Conservation (phyloP, 257 asterid genomes). For the Sherardia arvensis region DNA sequence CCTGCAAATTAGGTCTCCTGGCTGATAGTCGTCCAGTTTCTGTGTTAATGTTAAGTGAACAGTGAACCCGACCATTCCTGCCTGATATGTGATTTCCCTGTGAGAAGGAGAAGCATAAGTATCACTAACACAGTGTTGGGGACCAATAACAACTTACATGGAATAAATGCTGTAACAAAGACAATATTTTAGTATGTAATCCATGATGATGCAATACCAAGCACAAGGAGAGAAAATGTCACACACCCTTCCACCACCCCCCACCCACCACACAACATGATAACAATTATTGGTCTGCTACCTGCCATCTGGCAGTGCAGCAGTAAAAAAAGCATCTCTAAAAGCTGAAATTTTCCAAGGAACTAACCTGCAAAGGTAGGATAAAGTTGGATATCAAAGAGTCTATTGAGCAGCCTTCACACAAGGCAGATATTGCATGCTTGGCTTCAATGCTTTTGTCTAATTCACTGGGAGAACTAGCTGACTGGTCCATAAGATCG, state of each 20-base stretch:
- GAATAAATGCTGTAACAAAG: background rate
- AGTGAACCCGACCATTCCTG: constrained; percentile 77
- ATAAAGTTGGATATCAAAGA: constrained; percentile 92
- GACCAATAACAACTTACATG: background rate
- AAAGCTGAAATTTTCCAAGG: constrained; percentile 8
- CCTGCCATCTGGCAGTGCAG: background rate
- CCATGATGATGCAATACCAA: background rate
- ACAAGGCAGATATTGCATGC: constrained; percentile 89
- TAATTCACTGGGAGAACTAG: constrained; percentile 54
- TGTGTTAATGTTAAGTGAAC: constrained; percentile 93
- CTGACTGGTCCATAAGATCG: constrained; percentile 39
- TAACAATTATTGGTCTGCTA: background rate
- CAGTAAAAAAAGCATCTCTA: background rate
- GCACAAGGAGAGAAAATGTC: constrained; percentile 7
- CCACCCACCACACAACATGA: background rate
- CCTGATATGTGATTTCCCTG: constrained; percentile 84
- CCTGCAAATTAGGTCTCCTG: constrained; percentile 99
- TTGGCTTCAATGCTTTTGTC: constrained; percentile 77
- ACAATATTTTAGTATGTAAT: background rate
- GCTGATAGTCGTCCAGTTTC: constrained; percentile 99
- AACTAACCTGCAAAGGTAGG: constrained; percentile 87
- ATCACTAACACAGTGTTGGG: background rate
- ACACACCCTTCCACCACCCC: too few relatives aligned
- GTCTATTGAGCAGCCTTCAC: constrained; percentile 84
- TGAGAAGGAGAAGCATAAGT: constrained; percentile 14